These are phyloP conservation scores for Colletotrichum limetticola DNA, from an alignment of 2,329 filamentous ascomycete genomes.

Conservation along the genomic window DNA sequence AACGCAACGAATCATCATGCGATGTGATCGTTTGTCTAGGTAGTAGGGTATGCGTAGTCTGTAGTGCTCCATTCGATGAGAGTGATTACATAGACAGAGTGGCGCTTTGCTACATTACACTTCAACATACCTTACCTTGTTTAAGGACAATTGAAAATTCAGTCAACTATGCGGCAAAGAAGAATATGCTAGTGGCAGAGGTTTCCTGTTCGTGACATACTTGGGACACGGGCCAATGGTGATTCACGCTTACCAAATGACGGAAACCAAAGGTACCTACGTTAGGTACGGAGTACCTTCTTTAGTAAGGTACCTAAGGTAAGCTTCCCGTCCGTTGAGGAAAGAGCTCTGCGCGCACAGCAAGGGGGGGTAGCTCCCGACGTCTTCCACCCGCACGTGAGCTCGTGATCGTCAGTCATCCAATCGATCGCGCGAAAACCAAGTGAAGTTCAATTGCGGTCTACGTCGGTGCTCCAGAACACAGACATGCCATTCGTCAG, in stretches of 20 bases:
- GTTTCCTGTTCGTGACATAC: neutral
- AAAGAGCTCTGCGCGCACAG: neutral
- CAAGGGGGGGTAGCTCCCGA: neutral
- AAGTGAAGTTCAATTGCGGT: slow-evolving; percentile 4
- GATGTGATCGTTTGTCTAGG: neutral
- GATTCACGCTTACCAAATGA: neutral
- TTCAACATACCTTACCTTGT: no score
- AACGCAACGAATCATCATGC: neutral
- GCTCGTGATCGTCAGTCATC: neutral
- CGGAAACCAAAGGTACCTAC: no score
- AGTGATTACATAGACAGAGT: neutral
- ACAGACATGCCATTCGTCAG: slow-evolving; percentile 12
- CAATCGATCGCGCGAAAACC: neutral
- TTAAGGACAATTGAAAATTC: neutral
- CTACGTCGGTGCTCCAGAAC: slow-evolving; percentile 1
- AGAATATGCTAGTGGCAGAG: neutral
- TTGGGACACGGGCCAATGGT: neutral
- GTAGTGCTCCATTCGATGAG: neutral
- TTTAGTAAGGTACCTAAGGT: no score
- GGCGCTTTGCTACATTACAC: neutral
- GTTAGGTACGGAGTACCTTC: no score
- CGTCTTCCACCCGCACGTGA: neutral
- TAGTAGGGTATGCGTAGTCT: neutral
- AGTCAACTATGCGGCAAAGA: neutral
- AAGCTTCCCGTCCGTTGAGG: no score